Conservation (phyloP, 73 alveolate species). For the Effrenium voratum region DNA sequence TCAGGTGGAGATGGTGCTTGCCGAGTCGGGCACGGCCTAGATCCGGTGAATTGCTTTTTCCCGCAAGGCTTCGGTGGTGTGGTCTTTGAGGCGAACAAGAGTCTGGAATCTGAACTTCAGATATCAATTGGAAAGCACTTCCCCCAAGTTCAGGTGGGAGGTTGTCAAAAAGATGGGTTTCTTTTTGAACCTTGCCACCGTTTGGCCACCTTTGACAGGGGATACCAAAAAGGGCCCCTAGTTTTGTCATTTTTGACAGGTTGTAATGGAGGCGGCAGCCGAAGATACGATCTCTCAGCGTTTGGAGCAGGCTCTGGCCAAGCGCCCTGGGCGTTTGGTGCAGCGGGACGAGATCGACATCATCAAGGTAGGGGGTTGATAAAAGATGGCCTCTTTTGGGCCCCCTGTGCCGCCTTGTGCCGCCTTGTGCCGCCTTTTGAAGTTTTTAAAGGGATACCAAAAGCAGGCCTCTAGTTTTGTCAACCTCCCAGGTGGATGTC, state of each 20-base stretch:
- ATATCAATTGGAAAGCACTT: background rate
- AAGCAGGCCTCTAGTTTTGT: too few relatives aligned
- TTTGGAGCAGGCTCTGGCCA: constrained; percentile 13
- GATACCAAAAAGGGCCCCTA: too few relatives aligned
- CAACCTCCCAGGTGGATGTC: too few relatives aligned
- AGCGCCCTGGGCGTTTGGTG: constrained; percentile 28
- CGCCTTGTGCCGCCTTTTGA: too few relatives aligned
- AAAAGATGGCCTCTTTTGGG: too few relatives aligned
- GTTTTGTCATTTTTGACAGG: too few relatives aligned
- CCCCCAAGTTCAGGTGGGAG: constrained; percentile 42
- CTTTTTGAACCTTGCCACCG: too few relatives aligned
- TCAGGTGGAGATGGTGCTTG: constrained; percentile 87
- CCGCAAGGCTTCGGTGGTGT: constrained; percentile 76
- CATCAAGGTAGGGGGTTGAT: too few relatives aligned
- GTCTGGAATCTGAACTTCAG: constrained; percentile 17
- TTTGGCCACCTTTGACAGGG: too few relatives aligned
- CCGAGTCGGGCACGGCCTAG: constrained; percentile 76
- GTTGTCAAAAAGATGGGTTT: too few relatives aligned
- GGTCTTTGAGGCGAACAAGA: constrained; percentile 60
- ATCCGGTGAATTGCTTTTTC: constrained; percentile 89
- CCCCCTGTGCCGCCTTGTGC: too few relatives aligned
- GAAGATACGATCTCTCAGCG: constrained; percentile 49
- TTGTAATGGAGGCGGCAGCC: constrained; percentile 50
- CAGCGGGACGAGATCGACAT: constrained; percentile 36
- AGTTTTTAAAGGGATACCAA: too few relatives aligned